These are phyloP conservation scores for Fusarium pseudoanthophilum DNA, from an alignment of 2,329 filamentous ascomycete genomes.

Conservation along the genomic window DNA sequence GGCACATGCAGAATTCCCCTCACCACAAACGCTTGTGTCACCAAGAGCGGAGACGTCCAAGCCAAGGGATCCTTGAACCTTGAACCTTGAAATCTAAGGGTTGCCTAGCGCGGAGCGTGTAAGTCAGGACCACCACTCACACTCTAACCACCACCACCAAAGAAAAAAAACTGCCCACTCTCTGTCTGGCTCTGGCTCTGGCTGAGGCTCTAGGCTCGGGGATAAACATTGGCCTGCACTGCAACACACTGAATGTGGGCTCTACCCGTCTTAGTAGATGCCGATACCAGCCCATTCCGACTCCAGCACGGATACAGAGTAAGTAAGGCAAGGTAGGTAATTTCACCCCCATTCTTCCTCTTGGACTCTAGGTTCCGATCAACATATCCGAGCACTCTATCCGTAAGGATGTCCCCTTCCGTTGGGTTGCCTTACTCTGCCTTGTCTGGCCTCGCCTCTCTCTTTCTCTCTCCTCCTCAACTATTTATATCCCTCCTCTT, in stretches of 20 bases:
- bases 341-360: slow-evolving; percentile 11
- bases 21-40: slow-evolving; percentile 21
- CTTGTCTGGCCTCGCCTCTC: neutral
- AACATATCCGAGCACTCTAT: slow-evolving; percentile 21
- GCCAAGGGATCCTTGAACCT: slow-evolving; percentile 28
- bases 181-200: neutral
- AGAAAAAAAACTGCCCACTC: slow-evolving; percentile 6
- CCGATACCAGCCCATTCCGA: slow-evolving; percentile 6
- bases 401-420: slow-evolving; percentile 11
- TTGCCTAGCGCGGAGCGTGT: slow-evolving; percentile 29
- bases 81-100: slow-evolving; percentile 24
- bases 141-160: neutral
- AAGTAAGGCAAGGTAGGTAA: neutral
- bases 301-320: neutral
- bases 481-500: slow-evolving; percentile 38
- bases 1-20: slow-evolving; percentile 10
- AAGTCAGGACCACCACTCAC: slow-evolving; percentile 20
- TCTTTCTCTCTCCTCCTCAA: neutral
- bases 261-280: slow-evolving; percentile 12
- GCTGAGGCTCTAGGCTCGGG: slow-evolving; percentile 14
- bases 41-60: slow-evolving; percentile 13
- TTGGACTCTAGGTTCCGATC: slow-evolving; percentile 16
- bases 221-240: slow-evolving; percentile 7
- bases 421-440: neutral
- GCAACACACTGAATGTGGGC: slow-evolving; percentile 7